Base-by-base conservation (phyloP, 2,329 filamentous ascomycete genomes). In the Nemania diffusa region DNA sequence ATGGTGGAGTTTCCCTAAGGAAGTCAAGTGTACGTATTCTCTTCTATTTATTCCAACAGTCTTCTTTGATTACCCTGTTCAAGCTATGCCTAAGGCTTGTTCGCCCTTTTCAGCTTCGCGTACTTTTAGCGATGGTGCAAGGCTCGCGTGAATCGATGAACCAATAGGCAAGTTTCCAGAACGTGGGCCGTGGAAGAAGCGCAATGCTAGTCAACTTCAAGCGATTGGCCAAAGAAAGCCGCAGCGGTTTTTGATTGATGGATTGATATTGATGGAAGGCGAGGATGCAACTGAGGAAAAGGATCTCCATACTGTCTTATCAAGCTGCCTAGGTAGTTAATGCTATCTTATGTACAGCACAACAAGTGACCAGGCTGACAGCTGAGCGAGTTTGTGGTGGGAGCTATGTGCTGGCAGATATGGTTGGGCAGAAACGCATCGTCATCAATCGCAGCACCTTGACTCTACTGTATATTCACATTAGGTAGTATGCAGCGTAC, bases 391-490 rank as follows among this genome's bases (percentile, higher is more conserved):
- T 70, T 53, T 57, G 58, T 51, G 66, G 65, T 69, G 68, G 65
- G 67, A 71, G 69, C 65, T 72, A 76, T 78, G 76, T 73, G 76
- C 73, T 78, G 76, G 76, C 76, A 78, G n/a, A 74, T 74, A 60
- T 76, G 74, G 76, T 77, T 78, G 76, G 76, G 76, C 76, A 71
- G 68, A 70, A 64, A 72, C 69, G 69, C 70, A 71, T 72, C 64
- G 55, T 64, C 65, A 20, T 63, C 60, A 62, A 62, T 60, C 57
- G 52, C 53, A 44, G 44, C 22, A 50, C 48, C 50, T 37, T 42
- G 24, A 24, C 46, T 44, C 11, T 44, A 44, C 40, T 29, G 55
- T 46, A 32, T 46, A 57, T 40, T 44, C 17, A 44, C 3, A 8
- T 44, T 40, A 40, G 37, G 37, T 40, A 40, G 37, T 13, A 9